Evolutionary conservation across 495 filamentous ascomycete genomes (phyloP).

Genomic region (Staphylotrichum longicolle): DNA sequence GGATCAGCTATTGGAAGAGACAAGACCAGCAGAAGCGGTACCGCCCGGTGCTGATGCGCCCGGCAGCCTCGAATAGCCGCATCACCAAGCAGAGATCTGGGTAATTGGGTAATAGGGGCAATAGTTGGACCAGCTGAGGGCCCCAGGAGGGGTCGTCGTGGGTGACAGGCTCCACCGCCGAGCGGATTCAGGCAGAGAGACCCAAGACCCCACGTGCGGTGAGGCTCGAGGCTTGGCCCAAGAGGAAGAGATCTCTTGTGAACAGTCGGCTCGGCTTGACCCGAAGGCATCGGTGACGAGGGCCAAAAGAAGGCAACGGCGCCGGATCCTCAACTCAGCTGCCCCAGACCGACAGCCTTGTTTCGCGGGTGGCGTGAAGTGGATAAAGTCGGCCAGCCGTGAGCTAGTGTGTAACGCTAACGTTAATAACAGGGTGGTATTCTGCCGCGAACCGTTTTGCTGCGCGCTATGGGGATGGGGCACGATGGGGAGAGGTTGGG

Average conservation of each 20-base stretch:
- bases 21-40: not conserved
- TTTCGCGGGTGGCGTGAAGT: constrained; percentile 11
- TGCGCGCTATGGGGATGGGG: too few relatives aligned
- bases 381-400: constrained; percentile 11
- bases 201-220: constrained; percentile 3
- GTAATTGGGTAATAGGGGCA: constrained; percentile 5
- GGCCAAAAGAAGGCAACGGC: not conserved
- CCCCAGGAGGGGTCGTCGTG: not conserved
- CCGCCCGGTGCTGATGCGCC: not conserved
- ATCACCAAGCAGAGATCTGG: not conserved
- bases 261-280: constrained; percentile 4
- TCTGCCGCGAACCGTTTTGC: not conserved
- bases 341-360: not conserved
- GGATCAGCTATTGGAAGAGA: not conserved
- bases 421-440: not conserved
- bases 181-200: not conserved
- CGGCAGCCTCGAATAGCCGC: constrained; percentile 2
- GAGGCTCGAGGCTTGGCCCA: constrained; percentile 1
- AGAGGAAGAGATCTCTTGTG: not conserved
- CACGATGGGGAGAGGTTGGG: too few relatives aligned
- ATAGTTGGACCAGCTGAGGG: not conserved
- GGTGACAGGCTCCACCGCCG: not conserved
- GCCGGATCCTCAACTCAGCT: constrained; percentile 3
- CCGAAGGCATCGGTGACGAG: not conserved
- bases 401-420: not conserved